Conservation (phyloP, 257 asterid species). For the Penstemon barbatus region DNA sequence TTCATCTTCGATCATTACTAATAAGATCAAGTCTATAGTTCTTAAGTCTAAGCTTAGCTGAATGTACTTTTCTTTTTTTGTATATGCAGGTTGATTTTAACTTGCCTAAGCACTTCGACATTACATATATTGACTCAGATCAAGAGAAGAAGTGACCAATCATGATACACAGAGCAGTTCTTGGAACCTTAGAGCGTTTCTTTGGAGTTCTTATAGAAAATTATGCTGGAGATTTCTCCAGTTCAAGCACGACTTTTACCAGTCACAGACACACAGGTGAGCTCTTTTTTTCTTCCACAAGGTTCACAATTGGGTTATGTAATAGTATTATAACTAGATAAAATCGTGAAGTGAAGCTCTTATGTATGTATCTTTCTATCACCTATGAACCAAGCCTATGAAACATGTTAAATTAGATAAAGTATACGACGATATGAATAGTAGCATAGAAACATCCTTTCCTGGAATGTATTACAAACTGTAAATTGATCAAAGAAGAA, state of each 20-base stretch:
- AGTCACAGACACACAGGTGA: constrained; percentile 82
- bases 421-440: not conserved
- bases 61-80: not conserved
- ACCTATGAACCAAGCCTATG: not conserved
- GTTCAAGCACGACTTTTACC: constrained; percentile 82
- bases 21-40: not conserved
- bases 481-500: too few species aligned
- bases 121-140: constrained; percentile 73
- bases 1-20: not conserved
- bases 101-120: constrained; percentile 84
- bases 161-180: constrained; percentile 93
- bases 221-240: constrained; percentile 95
- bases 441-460: not conserved
- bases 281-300: not conserved
- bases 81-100: constrained; percentile 85
- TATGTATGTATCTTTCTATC: not conserved
- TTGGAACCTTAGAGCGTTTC: constrained; percentile 92
- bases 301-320: not conserved
- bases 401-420: not conserved
- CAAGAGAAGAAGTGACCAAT: constrained; percentile 86
- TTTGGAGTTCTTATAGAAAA: constrained; percentile 94
- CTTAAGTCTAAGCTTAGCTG: not conserved
- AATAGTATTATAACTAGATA: not conserved
- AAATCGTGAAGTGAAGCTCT: too few species aligned
- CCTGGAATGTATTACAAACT: too few species aligned